phyloP scores from a whole-genome alignment of 192 early-diverging fungal genomes.

The Umbelopsis vinacea region DNA sequence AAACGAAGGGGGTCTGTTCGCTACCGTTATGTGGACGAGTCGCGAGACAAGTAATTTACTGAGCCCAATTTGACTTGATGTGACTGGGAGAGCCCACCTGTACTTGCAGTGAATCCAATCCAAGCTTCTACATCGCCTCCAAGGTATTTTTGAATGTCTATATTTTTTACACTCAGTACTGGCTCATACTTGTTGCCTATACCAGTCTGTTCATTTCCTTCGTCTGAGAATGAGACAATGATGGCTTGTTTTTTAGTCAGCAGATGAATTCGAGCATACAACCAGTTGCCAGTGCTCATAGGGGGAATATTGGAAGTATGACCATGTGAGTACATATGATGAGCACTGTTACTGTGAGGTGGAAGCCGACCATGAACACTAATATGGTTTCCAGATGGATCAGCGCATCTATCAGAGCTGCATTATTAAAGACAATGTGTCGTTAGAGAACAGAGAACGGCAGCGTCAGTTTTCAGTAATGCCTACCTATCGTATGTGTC shows the following conservation, averaged over 20 bases:
- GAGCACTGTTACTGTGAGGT: slow-evolving; percentile 27
- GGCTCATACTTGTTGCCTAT: background rate
- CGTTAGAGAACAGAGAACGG: background rate
- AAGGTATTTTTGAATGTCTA: slow-evolving; percentile 8
- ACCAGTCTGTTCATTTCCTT: background rate
- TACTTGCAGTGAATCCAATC: slow-evolving; percentile 44
- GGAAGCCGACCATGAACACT: slow-evolving; percentile 39
- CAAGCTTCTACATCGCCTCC: slow-evolving; percentile 19
- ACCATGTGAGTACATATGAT: slow-evolving; percentile 37
- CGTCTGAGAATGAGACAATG: slow-evolving; percentile 7
- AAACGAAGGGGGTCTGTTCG: background rate
- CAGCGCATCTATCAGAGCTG: slow-evolving; percentile 34
- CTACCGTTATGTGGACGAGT: background rate
- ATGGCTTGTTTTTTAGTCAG: background rate
- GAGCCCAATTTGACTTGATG: slow-evolving; percentile 9
- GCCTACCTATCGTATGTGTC: slow-evolving; percentile 44
- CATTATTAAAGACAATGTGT: background rate
- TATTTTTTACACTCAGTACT: background rate
- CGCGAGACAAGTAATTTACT: background rate
- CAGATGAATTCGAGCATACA: slow-evolving; percentile 21
- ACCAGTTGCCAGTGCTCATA: slow-evolving; percentile 34
- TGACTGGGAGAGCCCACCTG: slow-evolving; percentile 41
- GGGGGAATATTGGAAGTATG: slow-evolving; percentile 35
- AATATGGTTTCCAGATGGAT: slow-evolving; percentile 44
- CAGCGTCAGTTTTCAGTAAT: background rate